Evolutionary conservation across 2,329 filamentous ascomycete genomes (phyloP).

Genomic region (Pseudodiploospora longispora): DNA sequence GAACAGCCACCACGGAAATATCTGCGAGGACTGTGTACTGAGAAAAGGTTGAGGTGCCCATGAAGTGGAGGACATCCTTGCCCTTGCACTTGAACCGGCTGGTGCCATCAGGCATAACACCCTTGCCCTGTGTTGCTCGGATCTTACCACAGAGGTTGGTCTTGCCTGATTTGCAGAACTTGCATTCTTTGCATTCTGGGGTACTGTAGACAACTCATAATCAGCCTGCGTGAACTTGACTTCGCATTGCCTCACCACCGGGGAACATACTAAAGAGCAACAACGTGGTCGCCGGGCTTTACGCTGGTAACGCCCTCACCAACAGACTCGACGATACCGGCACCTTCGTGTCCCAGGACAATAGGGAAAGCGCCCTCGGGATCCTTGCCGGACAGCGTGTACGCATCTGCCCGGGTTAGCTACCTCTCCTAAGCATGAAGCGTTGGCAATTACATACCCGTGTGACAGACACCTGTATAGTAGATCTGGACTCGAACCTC

Average conservation of each 20-base stretch:
- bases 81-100: conserved; percentile 91
- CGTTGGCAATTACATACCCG: conserved; percentile 46
- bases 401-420: conserved; percentile 57
- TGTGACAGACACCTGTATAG: conserved; percentile 99
- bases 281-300: conserved; percentile 85
- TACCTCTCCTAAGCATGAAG: not conserved
- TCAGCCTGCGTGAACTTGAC: not conserved
- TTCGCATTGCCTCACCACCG: too few relatives aligned
- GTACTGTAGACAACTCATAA: conserved; percentile 49
- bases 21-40: conserved; percentile 98
- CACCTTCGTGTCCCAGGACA: conserved; percentile 83
- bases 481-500: conserved; percentile 96
- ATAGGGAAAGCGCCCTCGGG: conserved; percentile 91
- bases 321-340: conserved; percentile 85
- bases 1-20: conserved; percentile 94
- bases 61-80: conserved; percentile 94
- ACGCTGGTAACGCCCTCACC: conserved; percentile 93
- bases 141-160: conserved; percentile 99
- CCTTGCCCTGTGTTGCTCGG: conserved; percentile 88
- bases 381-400: conserved; percentile 92
- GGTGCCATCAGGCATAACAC: conserved; percentile 95
- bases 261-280: conserved; percentile 68
- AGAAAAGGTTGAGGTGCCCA: conserved; percentile 97
- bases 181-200: conserved; percentile 94
- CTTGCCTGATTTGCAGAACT: conserved; percentile 99